Base-by-base conservation (phyloP, 768 basidiomycete genomes). In the Lactarius deliciosus region DNA sequence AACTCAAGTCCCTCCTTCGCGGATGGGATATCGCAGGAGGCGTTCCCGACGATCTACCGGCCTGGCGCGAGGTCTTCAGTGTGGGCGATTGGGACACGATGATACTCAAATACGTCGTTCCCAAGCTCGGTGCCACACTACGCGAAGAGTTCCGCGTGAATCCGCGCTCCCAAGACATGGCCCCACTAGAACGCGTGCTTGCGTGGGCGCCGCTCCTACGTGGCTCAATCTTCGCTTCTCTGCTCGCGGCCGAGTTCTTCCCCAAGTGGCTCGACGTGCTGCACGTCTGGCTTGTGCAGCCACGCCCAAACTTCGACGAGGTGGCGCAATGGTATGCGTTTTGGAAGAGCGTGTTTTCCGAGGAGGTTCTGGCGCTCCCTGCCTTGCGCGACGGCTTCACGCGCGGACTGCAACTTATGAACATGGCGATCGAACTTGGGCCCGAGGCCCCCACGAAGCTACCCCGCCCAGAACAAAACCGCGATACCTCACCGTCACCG, bases 241-340 rank as follows among this genome's bases (percentile, higher is more conserved):
- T 99, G 15, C 79, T 99, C 69, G 92, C 96, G 75, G 83, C 84
- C 6, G 94, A 94, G 72, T 96, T 98, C 81, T 98, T 98, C 83
- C 92, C 94, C 5, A 96, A 97, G 75, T 99, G 96, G 95, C 81
- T 98, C 66, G 90, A 94, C 58, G 87, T 92, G 25, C 80, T 99
- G 28, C 89, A 96, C 73, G 77, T 93, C 55, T 98, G 97, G 97
- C 88, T 99, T 47, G 82, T 90, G n/a, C 91, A 94, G 72, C 92
- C 94, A 1, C 85, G 80, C 56, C 90, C 90, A 73, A 95, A 87
- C 78, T 90, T 94, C 72, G 92, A 91, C 71, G 94, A 98, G 76
- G 94, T 99, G 11, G 91, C 91, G 3, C 85, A 90, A 66, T 99
- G 97, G 97, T 97, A 89, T 75, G 83, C 82, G 1, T 91, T 87